Evolutionary conservation across 2,329 filamentous ascomycete species (phyloP), one percentile per base, ranked within the genome.

Genomic region (Calonectria hongkongensis): DNA sequence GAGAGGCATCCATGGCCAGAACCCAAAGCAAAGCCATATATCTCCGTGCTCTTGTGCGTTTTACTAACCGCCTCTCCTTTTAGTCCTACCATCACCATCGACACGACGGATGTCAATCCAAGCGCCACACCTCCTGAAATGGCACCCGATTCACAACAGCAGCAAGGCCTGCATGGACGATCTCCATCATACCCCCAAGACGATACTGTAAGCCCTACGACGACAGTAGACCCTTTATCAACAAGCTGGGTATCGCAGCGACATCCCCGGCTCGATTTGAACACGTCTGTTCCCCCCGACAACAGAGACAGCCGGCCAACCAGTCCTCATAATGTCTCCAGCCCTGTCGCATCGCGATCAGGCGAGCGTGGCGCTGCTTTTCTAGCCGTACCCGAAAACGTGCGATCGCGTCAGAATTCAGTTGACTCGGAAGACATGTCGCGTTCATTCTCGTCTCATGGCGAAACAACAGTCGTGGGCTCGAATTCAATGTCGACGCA

Each of bases 291-390:
- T 45, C 92, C 92, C 1, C 92, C 94, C 76, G 93, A 94, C 25
- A 91, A 88, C 82, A 89, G 86, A 75, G 91, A 93, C 73, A 93
- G 90, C 81, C 87, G 92, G 71, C 93, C 93, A 1, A 92, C 90
- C 15, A 94, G 93, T 75, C 92, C 93, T 10, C 92, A 94, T 82
- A 95, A 94, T 85, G 88, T 95, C 63, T 93, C 92, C 33, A 91
- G 86, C 74, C 89, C 89, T 1, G 85, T 91, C 10, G 75, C 89
- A 15, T 83, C 87, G 21, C 84, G 84, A 18, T 83, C 82, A 21
- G 85, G 83, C 83, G 84, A 92, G 83, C 81, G 87, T 78, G 81
- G 84, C 70, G 81, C 87, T 77, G 87, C 87, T 68, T 93, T 93
- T 76, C 86, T 95, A 58, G 88, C 92, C 0, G 93, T 95, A 1